Percentiles rank a stretch among this genome's conserved stretches.
Conservation (phyloP, 208 protist species). For the Novymonas esmeraldas region DNA sequence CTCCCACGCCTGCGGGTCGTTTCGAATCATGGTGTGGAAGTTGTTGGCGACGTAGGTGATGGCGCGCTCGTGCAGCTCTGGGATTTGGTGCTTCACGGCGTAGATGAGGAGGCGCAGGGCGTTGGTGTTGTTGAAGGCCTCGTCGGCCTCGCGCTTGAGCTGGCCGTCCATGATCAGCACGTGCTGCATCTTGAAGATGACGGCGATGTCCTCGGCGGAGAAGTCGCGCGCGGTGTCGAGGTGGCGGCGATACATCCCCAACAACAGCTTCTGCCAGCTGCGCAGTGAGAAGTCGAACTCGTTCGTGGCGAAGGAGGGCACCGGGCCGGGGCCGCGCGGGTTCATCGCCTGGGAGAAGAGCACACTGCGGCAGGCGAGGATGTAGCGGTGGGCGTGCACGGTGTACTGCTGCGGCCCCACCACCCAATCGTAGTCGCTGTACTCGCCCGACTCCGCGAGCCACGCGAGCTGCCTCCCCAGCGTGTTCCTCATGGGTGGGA, state of each 20-base stretch:
- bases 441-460: conserved; percentile 84
- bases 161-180: conserved; percentile 86
- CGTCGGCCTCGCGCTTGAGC: conserved; percentile 82
- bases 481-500: conserved; percentile 73
- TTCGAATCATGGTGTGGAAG: conserved; percentile 63
- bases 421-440: conserved; percentile 83
- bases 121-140: conserved; percentile 70
- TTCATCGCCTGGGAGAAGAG: conserved; percentile 78
- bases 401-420: conserved; percentile 74
- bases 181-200: conserved; percentile 85
- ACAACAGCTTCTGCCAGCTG: conserved; percentile 81
- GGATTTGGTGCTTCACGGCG: conserved; percentile 82
- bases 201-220: conserved; percentile 82
- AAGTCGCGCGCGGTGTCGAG: conserved; percentile 71
- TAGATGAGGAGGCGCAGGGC: conserved; percentile 84
- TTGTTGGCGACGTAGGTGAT: conserved; percentile 70
- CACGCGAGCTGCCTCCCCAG: conserved; percentile 80
- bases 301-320: conserved; percentile 51
- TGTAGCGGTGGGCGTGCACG: conserved; percentile 78
- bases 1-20: conserved; percentile 86
- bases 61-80: conserved; percentile 81
- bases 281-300: conserved; percentile 89
- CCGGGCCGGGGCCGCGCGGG: conserved; percentile 38
- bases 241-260: conserved; percentile 78
- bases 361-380: conserved; percentile 85